A percentile compares a stretch with the other conserved stretches of the same genome.
Evolutionary conservation across 352 stramenopile genomes (phyloP).

Genomic region (Phytopythium montanum): DNA sequence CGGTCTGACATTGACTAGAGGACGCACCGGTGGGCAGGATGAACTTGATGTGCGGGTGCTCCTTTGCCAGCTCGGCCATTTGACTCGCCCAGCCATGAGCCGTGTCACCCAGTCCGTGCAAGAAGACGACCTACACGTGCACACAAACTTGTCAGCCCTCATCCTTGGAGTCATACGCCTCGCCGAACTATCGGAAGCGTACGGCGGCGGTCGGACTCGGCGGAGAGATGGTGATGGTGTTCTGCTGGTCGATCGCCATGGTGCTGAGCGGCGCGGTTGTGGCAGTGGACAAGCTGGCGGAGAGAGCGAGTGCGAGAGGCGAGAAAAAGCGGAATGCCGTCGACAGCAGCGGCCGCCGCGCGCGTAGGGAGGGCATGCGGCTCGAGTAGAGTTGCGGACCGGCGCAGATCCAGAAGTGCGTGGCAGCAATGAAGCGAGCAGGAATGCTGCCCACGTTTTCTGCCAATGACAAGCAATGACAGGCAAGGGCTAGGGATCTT

Average conservation of each 20-base stretch:
- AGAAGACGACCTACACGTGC: constrained; percentile 49
- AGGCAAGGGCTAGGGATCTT: background rate
- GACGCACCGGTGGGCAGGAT: constrained; percentile 60
- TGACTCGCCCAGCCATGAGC: constrained; percentile 81
- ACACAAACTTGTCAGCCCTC: background rate
- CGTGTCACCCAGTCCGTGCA: constrained; percentile 92
- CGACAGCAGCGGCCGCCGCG: background rate
- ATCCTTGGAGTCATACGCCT: too few species aligned
- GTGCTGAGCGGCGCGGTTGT: constrained; percentile 11
- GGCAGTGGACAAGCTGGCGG: background rate
- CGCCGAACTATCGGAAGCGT: background rate
- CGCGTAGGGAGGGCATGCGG: background rate
- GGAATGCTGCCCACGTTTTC: background rate
- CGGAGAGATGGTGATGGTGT: constrained; percentile 30
- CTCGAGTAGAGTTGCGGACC: background rate
- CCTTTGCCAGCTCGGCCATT: constrained; percentile 49
- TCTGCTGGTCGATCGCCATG: constrained; percentile 28
- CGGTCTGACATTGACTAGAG: background rate
- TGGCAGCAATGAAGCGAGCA: too few species aligned
- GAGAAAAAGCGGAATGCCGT: constrained; percentile 7
- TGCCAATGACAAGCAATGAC: too few species aligned
- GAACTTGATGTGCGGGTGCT: constrained; percentile 72
- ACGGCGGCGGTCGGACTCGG: constrained; percentile 30
- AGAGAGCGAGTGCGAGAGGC: background rate
- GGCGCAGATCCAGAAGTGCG: background rate